phyloP scores from a whole-genome alignment of 257 asterid genomes.

The Solanum appendiculatum region DNA sequence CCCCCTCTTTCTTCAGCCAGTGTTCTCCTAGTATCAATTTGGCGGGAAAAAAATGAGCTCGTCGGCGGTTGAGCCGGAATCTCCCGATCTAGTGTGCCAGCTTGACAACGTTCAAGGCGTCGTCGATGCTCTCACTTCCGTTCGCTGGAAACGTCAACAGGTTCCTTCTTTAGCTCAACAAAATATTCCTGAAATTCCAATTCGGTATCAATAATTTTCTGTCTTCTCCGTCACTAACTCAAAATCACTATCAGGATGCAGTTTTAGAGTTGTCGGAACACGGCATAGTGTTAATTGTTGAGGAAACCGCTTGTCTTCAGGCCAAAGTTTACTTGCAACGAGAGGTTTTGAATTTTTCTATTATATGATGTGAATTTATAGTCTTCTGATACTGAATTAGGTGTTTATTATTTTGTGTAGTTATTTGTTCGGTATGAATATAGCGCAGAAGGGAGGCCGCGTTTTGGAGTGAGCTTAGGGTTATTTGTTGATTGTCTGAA shows the following conservation, averaged over 20 bases:
- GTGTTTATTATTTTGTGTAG: constrained; percentile 16
- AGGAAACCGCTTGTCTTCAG: constrained; percentile 88
- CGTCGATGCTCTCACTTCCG: constrained; percentile 85
- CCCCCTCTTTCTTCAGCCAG: neutral
- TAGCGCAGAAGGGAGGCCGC: constrained; percentile 76
- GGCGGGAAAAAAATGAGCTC: constrained; percentile 79
- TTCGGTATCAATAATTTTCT: neutral
- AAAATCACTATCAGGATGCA: constrained; percentile 48
- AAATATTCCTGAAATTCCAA: neutral
- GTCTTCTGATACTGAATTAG: neutral
- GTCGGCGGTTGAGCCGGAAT: constrained; percentile 39
- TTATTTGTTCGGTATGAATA: constrained; percentile 68
- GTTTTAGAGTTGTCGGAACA: constrained; percentile 81
- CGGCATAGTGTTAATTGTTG: constrained; percentile 85
- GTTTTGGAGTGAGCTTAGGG: constrained; percentile 89
- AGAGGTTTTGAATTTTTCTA: constrained; percentile 39
- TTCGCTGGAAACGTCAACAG: constrained; percentile 93
- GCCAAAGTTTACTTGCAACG: constrained; percentile 87
- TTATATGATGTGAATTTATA: neutral
- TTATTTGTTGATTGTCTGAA: constrained; percentile 75
- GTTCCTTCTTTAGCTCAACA: constrained; percentile 14
- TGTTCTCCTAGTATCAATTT: neutral
- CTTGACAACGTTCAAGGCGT: constrained; percentile 83
- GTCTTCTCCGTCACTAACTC: neutral
- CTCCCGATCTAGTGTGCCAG: constrained; percentile 69